Evolutionary conservation across 2,329 filamentous ascomycete species (phyloP).

Genomic region (Cladophialophora exuberans): DNA sequence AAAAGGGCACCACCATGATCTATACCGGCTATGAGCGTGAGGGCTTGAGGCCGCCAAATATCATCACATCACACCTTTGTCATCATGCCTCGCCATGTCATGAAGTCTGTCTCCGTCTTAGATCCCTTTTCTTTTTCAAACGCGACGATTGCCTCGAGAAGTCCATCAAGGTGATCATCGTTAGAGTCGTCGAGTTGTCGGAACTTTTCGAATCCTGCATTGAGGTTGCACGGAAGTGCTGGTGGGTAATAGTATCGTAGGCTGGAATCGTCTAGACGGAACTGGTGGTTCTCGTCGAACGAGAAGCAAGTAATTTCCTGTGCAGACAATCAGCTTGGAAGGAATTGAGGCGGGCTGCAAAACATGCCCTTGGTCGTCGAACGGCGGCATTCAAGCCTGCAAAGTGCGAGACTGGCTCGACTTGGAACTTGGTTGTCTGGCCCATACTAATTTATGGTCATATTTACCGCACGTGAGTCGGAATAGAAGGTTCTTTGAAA

Average conservation of each 20-base stretch:
- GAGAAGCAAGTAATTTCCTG: constrained; percentile 93
- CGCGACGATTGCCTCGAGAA: constrained; percentile 74
- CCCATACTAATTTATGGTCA: constrained; percentile 24
- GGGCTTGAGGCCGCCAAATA: not conserved
- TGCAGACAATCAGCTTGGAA: not conserved
- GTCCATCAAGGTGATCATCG: constrained; percentile 86
- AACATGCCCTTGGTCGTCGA: constrained; percentile 70
- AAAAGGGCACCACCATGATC: constrained; percentile 85
- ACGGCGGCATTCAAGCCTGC: constrained; percentile 69
- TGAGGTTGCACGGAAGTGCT: constrained; percentile 71
- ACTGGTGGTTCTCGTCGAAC: constrained; percentile 81
- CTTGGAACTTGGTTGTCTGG: constrained; percentile 55
- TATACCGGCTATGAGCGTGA: constrained; percentile 43
- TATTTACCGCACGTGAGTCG: not conserved
- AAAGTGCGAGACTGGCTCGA: constrained; percentile 73
- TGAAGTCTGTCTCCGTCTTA: constrained; percentile 73
- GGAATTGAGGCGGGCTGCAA: constrained; percentile 1
- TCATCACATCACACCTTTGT: constrained; percentile 70
- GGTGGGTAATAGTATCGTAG: constrained; percentile 88
- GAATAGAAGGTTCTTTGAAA: not conserved
- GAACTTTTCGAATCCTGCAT: constrained; percentile 79
- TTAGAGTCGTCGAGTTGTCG: constrained; percentile 76
- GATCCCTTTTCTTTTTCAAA: constrained; percentile 71
- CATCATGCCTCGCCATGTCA: constrained; percentile 98
- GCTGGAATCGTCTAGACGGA: constrained; percentile 75